phyloP scores from a whole-genome alignment of 352 stramenopile species.

The Peronospora farinosa region DNA sequence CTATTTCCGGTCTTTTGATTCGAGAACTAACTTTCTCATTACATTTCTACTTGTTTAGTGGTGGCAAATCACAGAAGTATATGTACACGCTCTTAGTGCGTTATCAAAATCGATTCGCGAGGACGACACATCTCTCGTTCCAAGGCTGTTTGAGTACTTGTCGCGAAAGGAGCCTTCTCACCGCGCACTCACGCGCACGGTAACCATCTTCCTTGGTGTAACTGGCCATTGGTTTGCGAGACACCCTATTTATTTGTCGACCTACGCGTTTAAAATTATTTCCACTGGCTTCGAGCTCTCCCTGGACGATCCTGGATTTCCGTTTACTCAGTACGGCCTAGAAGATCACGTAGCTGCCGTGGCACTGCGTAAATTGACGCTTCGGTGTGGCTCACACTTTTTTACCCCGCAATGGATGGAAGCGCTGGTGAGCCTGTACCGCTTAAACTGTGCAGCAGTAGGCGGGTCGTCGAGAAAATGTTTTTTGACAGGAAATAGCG shows the following conservation, averaged over 20 bases:
- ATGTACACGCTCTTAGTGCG: conserved; percentile 73
- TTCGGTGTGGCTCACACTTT: conserved; percentile 52
- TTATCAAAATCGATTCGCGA: conserved; percentile 77
- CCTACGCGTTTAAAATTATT: conserved; percentile 62
- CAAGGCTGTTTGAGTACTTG: conserved; percentile 67
- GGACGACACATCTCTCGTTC: conserved; percentile 67
- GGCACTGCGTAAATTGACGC: conserved; percentile 60
- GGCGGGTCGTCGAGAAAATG: conserved; percentile 15
- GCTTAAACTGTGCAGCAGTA: conserved; percentile 30
- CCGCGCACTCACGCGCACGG: conserved; percentile 47
- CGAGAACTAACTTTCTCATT: conserved; percentile 9
- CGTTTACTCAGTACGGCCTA: conserved; percentile 39
- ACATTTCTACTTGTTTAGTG: conserved; percentile 30
- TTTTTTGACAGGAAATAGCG: conserved; percentile 40
- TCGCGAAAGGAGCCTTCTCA: conserved; percentile 60
- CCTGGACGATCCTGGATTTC: conserved; percentile 31
- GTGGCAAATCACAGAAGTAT: conserved; percentile 76
- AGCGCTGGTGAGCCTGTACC: conserved; percentile 57
- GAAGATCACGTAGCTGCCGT: conserved; percentile 72
- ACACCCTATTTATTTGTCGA: conserved; percentile 48
- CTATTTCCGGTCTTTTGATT: background rate
- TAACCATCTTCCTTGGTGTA: conserved; percentile 68
- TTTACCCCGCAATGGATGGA: conserved; percentile 71
- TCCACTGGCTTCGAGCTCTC: conserved; percentile 57
- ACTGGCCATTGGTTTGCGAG: conserved; percentile 67